Conservation (phyloP, 108 stramenopile genomes). For the Discostella stelligeroides region DNA sequence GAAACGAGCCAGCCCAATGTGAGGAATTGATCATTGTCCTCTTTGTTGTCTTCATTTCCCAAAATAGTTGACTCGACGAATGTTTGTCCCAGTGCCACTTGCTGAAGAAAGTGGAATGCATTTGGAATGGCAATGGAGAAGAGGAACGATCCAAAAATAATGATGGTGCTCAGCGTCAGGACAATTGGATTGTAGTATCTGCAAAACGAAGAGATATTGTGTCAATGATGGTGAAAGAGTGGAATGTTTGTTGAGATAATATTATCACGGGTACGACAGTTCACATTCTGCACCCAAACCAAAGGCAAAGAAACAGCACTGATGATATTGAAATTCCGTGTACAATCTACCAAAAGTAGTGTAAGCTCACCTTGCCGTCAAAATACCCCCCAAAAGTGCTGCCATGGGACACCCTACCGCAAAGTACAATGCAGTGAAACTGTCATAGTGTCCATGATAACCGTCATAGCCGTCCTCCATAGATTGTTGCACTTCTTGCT, state of each 20-base stretch:
- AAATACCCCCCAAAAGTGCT: slow-evolving; percentile 20
- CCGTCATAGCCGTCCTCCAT: not conserved
- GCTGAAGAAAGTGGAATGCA: slow-evolving; percentile 21
- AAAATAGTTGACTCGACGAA: no score
- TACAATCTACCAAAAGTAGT: no score
- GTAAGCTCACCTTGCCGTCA: slow-evolving; percentile 36
- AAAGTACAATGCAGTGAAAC: not conserved
- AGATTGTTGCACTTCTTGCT: not conserved
- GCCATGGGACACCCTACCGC: not conserved
- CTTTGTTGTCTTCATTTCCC: no score
- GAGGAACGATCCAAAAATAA: slow-evolving; percentile 63
- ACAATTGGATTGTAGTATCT: slow-evolving; percentile 52
- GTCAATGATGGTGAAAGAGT: not conserved
- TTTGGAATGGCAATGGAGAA: slow-evolving; percentile 47
- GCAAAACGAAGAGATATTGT: not conserved
- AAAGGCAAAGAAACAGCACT: not conserved
- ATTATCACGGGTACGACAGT: no score
- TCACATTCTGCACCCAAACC: no score
- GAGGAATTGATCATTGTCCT: slow-evolving; percentile 31
- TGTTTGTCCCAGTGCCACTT: slow-evolving; percentile 21
- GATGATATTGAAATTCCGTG: not conserved
- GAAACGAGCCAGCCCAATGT: slow-evolving; percentile 63
- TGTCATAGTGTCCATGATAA: no score
- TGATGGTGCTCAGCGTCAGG: slow-evolving; percentile 57
- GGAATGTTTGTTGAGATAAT: not conserved